Evolutionary conservation across 1,284 basidiomycete genomes (phyloP), one percentile per base, ranked within the genome.

Genomic region (Fomitiporia mediterranea): DNA sequence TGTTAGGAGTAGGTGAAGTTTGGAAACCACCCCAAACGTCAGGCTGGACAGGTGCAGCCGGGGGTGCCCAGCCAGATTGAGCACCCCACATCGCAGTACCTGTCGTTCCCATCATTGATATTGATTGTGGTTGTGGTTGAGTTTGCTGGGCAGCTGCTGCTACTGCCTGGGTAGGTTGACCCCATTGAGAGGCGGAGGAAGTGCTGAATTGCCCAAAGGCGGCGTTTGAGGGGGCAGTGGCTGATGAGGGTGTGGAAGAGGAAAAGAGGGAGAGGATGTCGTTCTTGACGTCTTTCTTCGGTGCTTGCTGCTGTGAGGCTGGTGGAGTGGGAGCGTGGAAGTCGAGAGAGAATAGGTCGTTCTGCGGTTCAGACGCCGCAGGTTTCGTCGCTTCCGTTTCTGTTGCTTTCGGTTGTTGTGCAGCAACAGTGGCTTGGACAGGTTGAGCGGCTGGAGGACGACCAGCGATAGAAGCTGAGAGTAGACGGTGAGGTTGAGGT

Each of bases 181-280:
- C 56, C 46, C 59, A 63, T 38, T 61, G 63, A 4, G 54, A 55
- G 13, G 51, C 57, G 1, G 60, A 56, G 25, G 23, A 19, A 57
- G 53, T 61, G 64, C 25, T 55, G 58, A 53, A 60, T 44, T 2
- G 66, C 59, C 17, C 64, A 53, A 56, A 65, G 66, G 67, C 69
- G 17, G 66, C 62, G 25, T 48, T 35, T 53, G 64, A 30, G 37
- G 64, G 56, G 46, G 69, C 61, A 9, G 71, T 61, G 5, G 74
- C 63, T 0, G 73, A 59, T 0, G 69, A 63, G 9, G 72, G 63
- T 4, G 75, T 53, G 2, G 78, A 64, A 5, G 79, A 64, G n/a
- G 86, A 82, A 67, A 92, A 95, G 44, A 95, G 79, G 0, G 89
- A 92, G 38, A 96, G 76, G 63, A 96, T 95, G 63, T 95, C 89